Percentiles rank a stretch among this genome's conserved stretches.
Conservation (phyloP, 192 early-diverging fungal species). For the Backusella liffmaniae region DNA sequence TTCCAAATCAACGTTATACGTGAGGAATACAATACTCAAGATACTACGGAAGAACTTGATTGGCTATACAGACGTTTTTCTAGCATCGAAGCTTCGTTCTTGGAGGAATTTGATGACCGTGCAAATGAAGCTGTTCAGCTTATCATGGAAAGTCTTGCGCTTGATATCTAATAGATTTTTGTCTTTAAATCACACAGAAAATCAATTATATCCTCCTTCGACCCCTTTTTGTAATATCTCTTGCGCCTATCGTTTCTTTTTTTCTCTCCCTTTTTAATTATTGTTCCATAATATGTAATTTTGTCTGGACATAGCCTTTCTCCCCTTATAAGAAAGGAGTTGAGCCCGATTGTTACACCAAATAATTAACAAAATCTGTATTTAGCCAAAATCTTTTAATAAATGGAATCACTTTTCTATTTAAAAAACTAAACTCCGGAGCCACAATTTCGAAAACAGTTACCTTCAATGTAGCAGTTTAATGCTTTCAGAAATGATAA, state of each 20-base stretch:
- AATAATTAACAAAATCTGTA: slow-evolving; percentile 4
- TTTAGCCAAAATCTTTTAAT: slow-evolving; percentile 4
- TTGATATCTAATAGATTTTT: neutral
- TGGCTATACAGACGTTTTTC: slow-evolving; percentile 4
- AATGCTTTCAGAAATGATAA: neutral
- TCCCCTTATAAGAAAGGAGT: neutral
- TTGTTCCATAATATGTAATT: neutral
- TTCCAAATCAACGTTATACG: slow-evolving; percentile 15
- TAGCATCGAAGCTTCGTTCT: neutral
- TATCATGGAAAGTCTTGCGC: slow-evolving; percentile 6
- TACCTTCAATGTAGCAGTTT: neutral
- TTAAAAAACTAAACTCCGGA: slow-evolving; percentile 3
- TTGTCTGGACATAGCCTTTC: neutral
- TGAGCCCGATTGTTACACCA: neutral
- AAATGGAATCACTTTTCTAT: neutral
- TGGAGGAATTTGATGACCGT: slow-evolving; percentile 8
- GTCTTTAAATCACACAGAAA: neutral
- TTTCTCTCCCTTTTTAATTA: neutral
- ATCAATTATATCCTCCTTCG: neutral
- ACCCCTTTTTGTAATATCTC: neutral
- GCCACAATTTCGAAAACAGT: neutral
- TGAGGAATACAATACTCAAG: neutral
- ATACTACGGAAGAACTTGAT: neutral
- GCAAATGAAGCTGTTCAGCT: neutral
- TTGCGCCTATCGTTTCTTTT: neutral